Base-by-base conservation (phyloP, 257 asterid genomes). In the Eustoma russellianum region DNA sequence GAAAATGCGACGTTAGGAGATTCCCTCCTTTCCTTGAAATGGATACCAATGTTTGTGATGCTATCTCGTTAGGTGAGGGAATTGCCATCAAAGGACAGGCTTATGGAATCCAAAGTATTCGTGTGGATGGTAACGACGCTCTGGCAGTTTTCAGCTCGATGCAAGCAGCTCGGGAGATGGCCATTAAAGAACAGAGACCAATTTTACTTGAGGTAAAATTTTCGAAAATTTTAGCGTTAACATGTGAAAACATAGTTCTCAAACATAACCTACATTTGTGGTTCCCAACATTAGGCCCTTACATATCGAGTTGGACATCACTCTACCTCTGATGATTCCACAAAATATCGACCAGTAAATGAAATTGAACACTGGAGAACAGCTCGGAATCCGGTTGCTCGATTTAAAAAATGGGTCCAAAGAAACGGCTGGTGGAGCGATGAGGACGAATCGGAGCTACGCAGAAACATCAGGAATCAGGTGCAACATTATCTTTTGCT, bases 261-360 rank as follows among this genome's bases (percentile, higher is more conserved):
- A 9, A 3, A 41, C 41, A 40, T 12, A 5, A 41, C 1, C 46
- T 17, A 6, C 15, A 33, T 43, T 6, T 47, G 52, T 66, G 40
- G 3, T 46, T 33, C 10, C 19, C 30, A 17, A 46, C 52, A 56
- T 5, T 51, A 90, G 95, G 84, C 92, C 55, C 80, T 87, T 11
- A 75, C 95, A 1, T 91, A 91, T 61, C 76, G 96, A 56, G 95
- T 84, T 7, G 83, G 96, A 6, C 98, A 91, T 74, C 96, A 87
- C 73, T 84, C 98, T 2, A 87, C 96, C 13, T 87, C 98, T 1
- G 96, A 87, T 49, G 96, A 91, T 52, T 91, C 98, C 17, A 87
- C 98, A 61, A 92, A 83, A 69, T 92, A 92, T 17, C 80, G 98
- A 33, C 47, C 87, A 6, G 9, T 61, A 10, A 35, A 71, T 9